Percentiles rank a stretch among this genome's conserved stretches.
phyloP scores from a whole-genome alignment of 352 stramenopile species.

The Globisporangium okanoganense region DNA sequence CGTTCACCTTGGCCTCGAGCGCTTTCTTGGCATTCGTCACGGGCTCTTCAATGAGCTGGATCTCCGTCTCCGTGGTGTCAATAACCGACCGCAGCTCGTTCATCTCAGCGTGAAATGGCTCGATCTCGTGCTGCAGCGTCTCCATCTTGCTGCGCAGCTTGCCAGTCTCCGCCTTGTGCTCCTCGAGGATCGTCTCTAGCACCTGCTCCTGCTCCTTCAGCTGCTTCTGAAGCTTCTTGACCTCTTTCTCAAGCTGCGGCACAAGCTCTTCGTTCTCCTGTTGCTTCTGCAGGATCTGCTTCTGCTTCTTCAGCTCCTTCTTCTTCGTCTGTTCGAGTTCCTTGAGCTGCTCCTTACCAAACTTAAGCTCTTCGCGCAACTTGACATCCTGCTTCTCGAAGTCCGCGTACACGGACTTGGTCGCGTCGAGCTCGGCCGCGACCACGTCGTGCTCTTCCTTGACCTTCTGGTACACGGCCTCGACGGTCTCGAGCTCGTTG shows the following conservation, averaged over 20 bases:
- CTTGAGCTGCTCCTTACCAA: slow-evolving; percentile 90
- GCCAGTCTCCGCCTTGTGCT: slow-evolving; percentile 70
- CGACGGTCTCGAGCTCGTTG: slow-evolving; percentile 77
- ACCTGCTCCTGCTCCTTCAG: slow-evolving; percentile 87
- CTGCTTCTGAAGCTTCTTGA: slow-evolving; percentile 62
- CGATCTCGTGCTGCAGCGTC: slow-evolving; percentile 70
- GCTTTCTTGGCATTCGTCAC: slow-evolving; percentile 79
- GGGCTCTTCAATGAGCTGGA: slow-evolving; percentile 68
- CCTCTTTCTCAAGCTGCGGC: slow-evolving; percentile 83
- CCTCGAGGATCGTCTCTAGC: slow-evolving; percentile 79
- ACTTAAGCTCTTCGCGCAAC: slow-evolving; percentile 96
- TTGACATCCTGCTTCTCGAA: slow-evolving; percentile 98
- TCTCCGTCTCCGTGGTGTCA: slow-evolving; percentile 77
- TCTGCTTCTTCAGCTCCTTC: slow-evolving; percentile 91
- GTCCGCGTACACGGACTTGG: slow-evolving; percentile 91
- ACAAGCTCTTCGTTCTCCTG: slow-evolving; percentile 87
- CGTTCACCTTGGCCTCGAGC: slow-evolving; percentile 55
- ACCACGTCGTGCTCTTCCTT: slow-evolving; percentile 86
- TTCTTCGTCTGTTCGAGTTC: slow-evolving; percentile 90
- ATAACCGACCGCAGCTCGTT: slow-evolving; percentile 74
- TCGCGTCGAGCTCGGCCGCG: slow-evolving; percentile 80
- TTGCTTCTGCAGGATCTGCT: slow-evolving; percentile 73
- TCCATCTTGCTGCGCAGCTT: slow-evolving; percentile 78
- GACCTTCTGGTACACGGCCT: slow-evolving; percentile 74
- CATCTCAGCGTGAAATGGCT: slow-evolving; percentile 66